phyloP scores from a whole-genome alignment of 2,329 filamentous ascomycete species.

The Aspergillus sp. region DNA sequence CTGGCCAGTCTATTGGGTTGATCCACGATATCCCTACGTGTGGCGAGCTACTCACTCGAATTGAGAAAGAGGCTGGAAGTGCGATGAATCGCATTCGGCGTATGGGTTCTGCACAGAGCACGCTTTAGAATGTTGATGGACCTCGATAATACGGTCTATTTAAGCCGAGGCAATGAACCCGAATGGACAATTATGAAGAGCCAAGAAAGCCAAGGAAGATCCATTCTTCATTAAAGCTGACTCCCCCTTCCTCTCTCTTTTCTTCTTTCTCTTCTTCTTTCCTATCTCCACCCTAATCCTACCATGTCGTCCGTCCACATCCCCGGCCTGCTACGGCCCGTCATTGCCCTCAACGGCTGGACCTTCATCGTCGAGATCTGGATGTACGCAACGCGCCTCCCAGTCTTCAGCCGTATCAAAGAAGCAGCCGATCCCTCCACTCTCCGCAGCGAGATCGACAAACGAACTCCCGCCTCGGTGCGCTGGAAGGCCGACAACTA shows the following conservation, averaged over 20 bases:
- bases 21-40: too few relatives aligned
- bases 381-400: conserved; percentile 43
- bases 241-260: neutral
- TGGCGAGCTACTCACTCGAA: too few relatives aligned
- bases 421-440: conserved; percentile 10
- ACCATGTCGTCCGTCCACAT: conserved; percentile 2
- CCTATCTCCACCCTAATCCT: neutral
- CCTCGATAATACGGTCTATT: too few relatives aligned
- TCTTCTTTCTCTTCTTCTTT: neutral
- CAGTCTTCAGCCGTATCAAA: conserved; percentile 31
- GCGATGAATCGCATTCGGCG: too few relatives aligned
- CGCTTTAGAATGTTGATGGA: too few relatives aligned
- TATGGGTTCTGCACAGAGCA: too few relatives aligned
- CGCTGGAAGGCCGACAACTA: conserved; percentile 46
- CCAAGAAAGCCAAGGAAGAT: too few relatives aligned
- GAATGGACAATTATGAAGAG: too few relatives aligned
- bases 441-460: conserved; percentile 27
- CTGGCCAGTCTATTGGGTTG: too few relatives aligned
- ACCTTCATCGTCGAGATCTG: conserved; percentile 44
- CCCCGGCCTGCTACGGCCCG: conserved; percentile 27
- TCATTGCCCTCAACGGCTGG: conserved; percentile 40
- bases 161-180: too few relatives aligned
- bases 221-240: neutral
- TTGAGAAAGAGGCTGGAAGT: too few relatives aligned
- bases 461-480: conserved; percentile 24